These are phyloP conservation scores for Chlamydomonas urium DNA, from an alignment of 139 green algal genomes.

Conservation along the genomic window DNA sequence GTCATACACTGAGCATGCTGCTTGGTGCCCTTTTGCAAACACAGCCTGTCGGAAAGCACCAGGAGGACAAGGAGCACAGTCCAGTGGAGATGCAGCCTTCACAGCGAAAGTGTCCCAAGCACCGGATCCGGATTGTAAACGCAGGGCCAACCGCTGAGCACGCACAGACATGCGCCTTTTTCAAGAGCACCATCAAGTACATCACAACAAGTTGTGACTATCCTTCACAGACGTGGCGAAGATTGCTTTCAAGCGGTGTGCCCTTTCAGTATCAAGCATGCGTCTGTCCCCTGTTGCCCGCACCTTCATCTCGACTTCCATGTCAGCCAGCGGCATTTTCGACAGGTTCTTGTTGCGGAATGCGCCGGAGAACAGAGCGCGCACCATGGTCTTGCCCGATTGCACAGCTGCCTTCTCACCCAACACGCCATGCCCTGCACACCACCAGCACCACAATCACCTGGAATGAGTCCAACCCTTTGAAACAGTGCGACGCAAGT, in stretches of 20 bases:
- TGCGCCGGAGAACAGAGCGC: conserved; percentile 16
- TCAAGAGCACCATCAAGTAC: too few relatives aligned
- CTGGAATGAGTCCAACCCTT: neutral
- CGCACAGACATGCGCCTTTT: too few relatives aligned
- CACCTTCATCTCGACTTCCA: conserved; percentile 18
- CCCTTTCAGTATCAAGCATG: too few relatives aligned
- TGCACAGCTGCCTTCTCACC: conserved; percentile 34
- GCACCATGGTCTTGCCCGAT: conserved; percentile 32
- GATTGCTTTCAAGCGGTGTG: too few relatives aligned
- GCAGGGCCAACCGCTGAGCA: too few relatives aligned
- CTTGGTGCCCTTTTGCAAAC: conserved; percentile 25
- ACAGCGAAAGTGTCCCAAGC: too few relatives aligned
- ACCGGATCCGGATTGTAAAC: too few relatives aligned
- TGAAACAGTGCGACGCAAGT: too few relatives aligned
- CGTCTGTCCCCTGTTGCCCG: too few relatives aligned
- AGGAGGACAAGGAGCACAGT: neutral
- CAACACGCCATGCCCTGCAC: conserved; percentile 33
- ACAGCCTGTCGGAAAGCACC: conserved; percentile 1
- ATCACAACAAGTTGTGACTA: too few relatives aligned
- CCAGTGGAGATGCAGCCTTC: too few relatives aligned
- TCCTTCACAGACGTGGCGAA: too few relatives aligned
- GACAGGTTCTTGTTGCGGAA: conserved; percentile 22
- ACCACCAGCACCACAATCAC: neutral
- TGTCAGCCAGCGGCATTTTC: neutral
- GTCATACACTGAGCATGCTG: conserved; percentile 29